These are phyloP conservation scores for Lenwebbia sp. DNA, from an alignment of 345 rosid genomes.

Conservation along the genomic window DNA sequence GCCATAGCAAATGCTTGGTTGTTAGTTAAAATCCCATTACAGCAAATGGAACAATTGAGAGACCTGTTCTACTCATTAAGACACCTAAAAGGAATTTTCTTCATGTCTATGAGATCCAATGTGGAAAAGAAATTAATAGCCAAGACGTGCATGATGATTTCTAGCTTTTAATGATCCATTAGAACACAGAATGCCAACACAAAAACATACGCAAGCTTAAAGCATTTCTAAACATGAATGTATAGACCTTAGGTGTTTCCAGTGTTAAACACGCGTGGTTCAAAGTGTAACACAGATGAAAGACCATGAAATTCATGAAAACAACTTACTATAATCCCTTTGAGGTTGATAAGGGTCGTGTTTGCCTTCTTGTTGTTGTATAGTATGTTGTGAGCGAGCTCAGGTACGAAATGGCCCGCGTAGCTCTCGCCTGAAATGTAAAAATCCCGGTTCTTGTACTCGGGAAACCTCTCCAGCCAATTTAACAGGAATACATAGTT, in stretches of 20 bases:
- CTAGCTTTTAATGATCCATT: neutral
- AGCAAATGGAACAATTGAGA: neutral
- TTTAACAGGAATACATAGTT: slow-evolving; percentile 52
- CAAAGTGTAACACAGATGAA: neutral
- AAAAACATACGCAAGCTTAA: neutral
- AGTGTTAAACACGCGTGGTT: neutral
- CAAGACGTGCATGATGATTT: too few relatives aligned
- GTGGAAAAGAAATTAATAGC: neutral
- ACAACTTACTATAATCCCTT: slow-evolving; percentile 47
- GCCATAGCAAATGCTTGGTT: neutral
- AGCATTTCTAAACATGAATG: neutral
- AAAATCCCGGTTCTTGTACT: slow-evolving; percentile 54
- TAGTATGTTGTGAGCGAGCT: slow-evolving; percentile 60
- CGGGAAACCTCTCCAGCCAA: slow-evolving; percentile 83
- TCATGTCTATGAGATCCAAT: neutral
- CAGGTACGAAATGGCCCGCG: slow-evolving; percentile 81
- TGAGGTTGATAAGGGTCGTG: slow-evolving; percentile 48
- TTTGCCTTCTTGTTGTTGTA: slow-evolving; percentile 28
- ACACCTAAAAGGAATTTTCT: neutral
- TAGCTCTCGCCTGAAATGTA: slow-evolving; percentile 85
- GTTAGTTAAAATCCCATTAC: neutral
- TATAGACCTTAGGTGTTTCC: neutral
- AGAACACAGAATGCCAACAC: neutral
- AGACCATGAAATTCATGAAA: neutral
- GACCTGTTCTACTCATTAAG: neutral